phyloP scores from a whole-genome alignment of 129 eudicot species.

The Flaveria linearis region DNA sequence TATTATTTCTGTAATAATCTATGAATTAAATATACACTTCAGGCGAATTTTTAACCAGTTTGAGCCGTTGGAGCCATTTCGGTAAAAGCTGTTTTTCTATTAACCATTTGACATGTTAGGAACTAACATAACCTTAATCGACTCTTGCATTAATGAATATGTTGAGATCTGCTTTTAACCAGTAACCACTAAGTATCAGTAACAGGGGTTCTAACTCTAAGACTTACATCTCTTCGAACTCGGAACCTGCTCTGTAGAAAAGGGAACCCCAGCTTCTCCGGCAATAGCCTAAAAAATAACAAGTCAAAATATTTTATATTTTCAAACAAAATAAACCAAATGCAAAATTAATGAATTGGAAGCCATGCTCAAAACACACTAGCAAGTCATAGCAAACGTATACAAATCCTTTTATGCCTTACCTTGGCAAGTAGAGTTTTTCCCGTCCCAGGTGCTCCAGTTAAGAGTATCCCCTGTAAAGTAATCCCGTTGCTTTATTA shows the following conservation, averaged over 20 bases:
- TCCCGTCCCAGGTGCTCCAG: constrained; percentile 99
- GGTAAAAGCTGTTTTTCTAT: neutral
- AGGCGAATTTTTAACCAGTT: neutral
- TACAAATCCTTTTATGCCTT: constrained; percentile 12
- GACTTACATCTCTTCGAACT: constrained; percentile 96
- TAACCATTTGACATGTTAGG: neutral
- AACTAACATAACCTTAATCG: neutral
- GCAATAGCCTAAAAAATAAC: constrained; percentile 76
- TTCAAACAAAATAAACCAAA: constrained; percentile 1
- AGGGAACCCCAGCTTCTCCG: constrained; percentile 99
- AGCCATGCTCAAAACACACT: neutral
- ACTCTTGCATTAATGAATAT: neutral
- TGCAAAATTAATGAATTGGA: neutral
- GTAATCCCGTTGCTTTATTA: constrained; percentile 13
- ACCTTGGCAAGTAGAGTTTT: constrained; percentile 99
- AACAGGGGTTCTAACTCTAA: neutral
- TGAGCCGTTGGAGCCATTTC: neutral
- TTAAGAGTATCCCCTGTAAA: constrained; percentile 93
- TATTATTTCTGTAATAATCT: neutral
- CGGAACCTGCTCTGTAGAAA: constrained; percentile 98
- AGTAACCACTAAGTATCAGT: too few relatives aligned
- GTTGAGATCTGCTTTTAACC: neutral
- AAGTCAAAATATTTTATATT: neutral
- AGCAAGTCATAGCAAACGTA: neutral
- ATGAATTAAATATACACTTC: neutral